Evolutionary conservation across 148 eudicot genomes (phyloP).

Genomic region (Rhododendron kiyosumense): DNA sequence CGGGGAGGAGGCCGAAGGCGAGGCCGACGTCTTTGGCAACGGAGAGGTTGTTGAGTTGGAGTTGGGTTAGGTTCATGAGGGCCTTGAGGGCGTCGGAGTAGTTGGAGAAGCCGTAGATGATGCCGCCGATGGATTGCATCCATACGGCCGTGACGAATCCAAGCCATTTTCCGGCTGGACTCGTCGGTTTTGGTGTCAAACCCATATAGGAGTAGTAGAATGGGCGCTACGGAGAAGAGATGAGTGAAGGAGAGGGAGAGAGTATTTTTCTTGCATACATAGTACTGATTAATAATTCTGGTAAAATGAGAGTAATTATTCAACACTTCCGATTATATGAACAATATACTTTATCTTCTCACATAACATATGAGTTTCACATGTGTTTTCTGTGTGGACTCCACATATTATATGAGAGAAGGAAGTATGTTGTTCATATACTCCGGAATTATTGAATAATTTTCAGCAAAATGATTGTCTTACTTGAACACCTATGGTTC

Average conservation of each 20-base stretch:
- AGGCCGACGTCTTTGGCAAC: constrained; percentile 74
- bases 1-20: constrained; percentile 63
- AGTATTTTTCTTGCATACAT: no score
- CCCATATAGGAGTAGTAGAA: not conserved
- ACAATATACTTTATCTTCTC: no score
- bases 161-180: constrained; percentile 47
- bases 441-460: no score
- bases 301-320: no score
- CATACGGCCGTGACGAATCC: constrained; percentile 71
- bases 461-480: no score
- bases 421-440: no score
- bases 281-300: no score
- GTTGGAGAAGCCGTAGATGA: not conserved
- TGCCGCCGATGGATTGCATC: constrained; percentile 19
- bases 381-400: no score
- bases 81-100: constrained; percentile 23
- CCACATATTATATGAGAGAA: no score
- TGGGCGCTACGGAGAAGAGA: not conserved
- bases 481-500: no score
- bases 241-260: constrained; percentile 1
- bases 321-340: no score
- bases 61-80: constrained; percentile 39
- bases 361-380: no score
- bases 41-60: constrained; percentile 28
- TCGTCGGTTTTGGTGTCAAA: constrained; percentile 5